A percentile compares a stretch with the other conserved stretches of the same genome.
phyloP scores from a whole-genome alignment of 1,284 basidiomycete species.

The Cutaneotrichosporon cavernicola region DNA sequence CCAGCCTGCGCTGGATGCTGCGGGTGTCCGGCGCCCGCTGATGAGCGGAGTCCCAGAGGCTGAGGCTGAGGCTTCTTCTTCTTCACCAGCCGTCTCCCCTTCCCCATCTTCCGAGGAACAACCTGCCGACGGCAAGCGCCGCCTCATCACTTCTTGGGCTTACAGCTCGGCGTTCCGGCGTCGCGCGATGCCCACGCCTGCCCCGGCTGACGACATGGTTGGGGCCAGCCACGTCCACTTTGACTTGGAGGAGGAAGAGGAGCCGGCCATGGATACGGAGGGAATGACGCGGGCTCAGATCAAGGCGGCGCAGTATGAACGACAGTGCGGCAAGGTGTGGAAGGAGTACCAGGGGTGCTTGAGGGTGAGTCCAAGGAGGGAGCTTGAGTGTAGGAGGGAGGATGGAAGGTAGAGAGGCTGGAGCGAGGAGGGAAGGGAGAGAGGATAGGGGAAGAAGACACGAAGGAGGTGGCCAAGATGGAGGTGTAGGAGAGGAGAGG shows the following conservation, averaged over 20 bases:
- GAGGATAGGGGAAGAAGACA: not conserved
- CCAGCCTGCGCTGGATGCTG: slow-evolving; percentile 59
- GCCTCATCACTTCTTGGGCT: slow-evolving; percentile 33
- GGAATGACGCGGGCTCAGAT: slow-evolving; percentile 46
- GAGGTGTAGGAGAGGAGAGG: not conserved
- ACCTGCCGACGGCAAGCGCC: not conserved
- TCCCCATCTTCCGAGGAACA: slow-evolving; percentile 9
- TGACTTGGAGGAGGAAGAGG: slow-evolving; percentile 9
- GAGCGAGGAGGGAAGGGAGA: not conserved
- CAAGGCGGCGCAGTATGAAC: slow-evolving; percentile 73
- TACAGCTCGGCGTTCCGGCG: slow-evolving; percentile 29
- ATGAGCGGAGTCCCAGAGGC: slow-evolving; percentile 1
- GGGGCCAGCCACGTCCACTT: slow-evolving; percentile 21
- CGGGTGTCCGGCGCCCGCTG: not conserved
- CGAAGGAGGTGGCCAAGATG: not conserved
- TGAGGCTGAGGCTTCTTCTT: not conserved
- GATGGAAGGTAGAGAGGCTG: not conserved
- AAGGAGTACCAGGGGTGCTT: slow-evolving; percentile 74
- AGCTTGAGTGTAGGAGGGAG: not conserved
- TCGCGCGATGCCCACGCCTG: slow-evolving; percentile 7
- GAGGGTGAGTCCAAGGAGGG: slow-evolving; percentile 57
- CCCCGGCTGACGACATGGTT: slow-evolving; percentile 25
- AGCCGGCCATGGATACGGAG: slow-evolving; percentile 36
- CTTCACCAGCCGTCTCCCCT: slow-evolving; percentile 7
- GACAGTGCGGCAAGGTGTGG: slow-evolving; percentile 78